Conservation (phyloP, 1,284 basidiomycete species). For the Grifola frondosa region DNA sequence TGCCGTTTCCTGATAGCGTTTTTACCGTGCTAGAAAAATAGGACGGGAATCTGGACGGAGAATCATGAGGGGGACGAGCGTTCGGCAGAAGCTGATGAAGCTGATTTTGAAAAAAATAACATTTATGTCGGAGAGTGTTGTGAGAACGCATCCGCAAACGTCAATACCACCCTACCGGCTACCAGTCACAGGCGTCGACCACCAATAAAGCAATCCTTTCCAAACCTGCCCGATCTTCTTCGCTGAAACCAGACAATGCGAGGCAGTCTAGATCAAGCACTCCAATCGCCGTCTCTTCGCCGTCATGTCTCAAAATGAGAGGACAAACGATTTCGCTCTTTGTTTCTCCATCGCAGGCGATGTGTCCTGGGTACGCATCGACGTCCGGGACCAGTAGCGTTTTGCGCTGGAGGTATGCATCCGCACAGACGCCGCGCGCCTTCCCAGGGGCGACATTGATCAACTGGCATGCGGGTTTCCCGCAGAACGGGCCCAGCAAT, state of each 20-base stretch:
- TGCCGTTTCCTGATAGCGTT: too few species aligned
- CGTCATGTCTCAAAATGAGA: constrained; percentile 45
- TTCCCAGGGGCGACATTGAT: constrained; percentile 62
- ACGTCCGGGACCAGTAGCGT: constrained; percentile 74
- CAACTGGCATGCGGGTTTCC: constrained; percentile 85
- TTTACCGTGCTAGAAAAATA: too few species aligned
- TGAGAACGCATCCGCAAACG: too few species aligned
- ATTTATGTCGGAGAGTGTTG: too few species aligned
- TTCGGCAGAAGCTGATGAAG: too few species aligned
- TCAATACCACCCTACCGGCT: constrained; percentile 8
- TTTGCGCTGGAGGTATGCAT: constrained; percentile 58
- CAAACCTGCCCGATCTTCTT: constrained; percentile 71
- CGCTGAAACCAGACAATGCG: constrained; percentile 66
- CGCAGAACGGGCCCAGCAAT: constrained; percentile 82
- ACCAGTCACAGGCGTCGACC: constrained; percentile 59
- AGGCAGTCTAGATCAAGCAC: constrained; percentile 88
- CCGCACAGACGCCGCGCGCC: constrained; percentile 78
- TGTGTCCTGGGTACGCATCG: constrained; percentile 81
- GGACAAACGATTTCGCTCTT: constrained; percentile 87
- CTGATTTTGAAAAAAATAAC: too few species aligned
- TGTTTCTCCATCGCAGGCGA: constrained; percentile 85
- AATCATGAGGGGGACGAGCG: too few species aligned
- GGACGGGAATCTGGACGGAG: too few species aligned
- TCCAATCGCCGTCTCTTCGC: constrained; percentile 51
- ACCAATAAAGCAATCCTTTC: constrained; percentile 68